These are phyloP conservation scores for Vigna reflexopilosa DNA, from an alignment of 306 rosid genomes.

Conservation along the genomic window DNA sequence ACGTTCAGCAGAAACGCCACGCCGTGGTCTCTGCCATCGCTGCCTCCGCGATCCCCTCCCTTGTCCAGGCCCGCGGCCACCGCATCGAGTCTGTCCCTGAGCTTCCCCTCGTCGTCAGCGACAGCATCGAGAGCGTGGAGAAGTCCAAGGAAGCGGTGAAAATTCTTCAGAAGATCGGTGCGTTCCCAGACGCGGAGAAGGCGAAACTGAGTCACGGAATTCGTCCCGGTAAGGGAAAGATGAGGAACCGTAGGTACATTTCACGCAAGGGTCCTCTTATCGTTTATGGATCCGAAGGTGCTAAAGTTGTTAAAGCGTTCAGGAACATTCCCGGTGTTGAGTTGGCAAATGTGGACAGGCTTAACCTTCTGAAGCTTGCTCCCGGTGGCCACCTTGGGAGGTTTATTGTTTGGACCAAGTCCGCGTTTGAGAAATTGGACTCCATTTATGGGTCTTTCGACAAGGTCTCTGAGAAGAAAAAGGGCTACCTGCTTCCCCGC, in stretches of 20 bases:
- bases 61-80: constrained; percentile 74
- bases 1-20: constrained; percentile 74
- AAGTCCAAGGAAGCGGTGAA: constrained; percentile 67
- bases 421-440: constrained; percentile 81
- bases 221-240: constrained; percentile 76
- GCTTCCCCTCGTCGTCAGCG: constrained; percentile 73
- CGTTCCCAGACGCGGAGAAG: constrained; percentile 68
- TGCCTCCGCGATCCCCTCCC: constrained; percentile 70
- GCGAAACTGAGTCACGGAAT: constrained; percentile 73
- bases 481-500: constrained; percentile 65
- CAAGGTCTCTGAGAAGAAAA: constrained; percentile 75
- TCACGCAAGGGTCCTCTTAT: constrained; percentile 73
- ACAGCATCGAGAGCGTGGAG: constrained; percentile 67
- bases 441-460: constrained; percentile 79
- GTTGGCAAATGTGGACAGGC: constrained; percentile 71
- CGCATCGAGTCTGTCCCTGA: constrained; percentile 71
- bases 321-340: constrained; percentile 76
- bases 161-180: constrained; percentile 71
- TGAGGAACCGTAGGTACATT: constrained; percentile 74
- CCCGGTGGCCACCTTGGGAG: constrained; percentile 86
- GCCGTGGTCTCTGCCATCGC: constrained; percentile 82
- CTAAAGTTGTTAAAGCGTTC: constrained; percentile 75
- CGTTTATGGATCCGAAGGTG: constrained; percentile 74
- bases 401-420: constrained; percentile 77
- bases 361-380: constrained; percentile 69